These are phyloP conservation scores for Trichoderma sp. DNA, from an alignment of 2,329 filamentous ascomycete genomes.

Conservation along the genomic window DNA sequence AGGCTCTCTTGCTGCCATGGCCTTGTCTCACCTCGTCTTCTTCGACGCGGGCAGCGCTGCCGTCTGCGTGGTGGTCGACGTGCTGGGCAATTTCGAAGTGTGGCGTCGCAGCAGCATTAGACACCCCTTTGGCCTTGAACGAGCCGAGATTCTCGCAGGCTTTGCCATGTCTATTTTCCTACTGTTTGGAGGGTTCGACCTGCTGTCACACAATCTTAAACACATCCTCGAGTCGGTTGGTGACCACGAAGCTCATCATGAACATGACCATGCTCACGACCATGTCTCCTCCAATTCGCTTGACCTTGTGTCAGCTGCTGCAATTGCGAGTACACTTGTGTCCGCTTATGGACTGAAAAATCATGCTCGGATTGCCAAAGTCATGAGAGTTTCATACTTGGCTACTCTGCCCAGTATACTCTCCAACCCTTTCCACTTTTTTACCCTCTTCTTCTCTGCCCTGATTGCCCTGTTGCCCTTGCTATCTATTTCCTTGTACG, in stretches of 20 bases:
- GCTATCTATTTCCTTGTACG: slow-evolving; percentile 77
- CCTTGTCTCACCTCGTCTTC: slow-evolving; percentile 88
- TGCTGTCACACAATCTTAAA: slow-evolving; percentile 91
- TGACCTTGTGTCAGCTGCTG: slow-evolving; percentile 78
- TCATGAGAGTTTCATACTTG: slow-evolving; percentile 85
- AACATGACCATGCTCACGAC: slow-evolving; percentile 66
- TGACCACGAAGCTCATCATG: slow-evolving; percentile 71
- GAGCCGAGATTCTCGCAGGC: slow-evolving; percentile 90
- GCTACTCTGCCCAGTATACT: slow-evolving; percentile 82
- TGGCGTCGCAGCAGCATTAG: slow-evolving; percentile 92
- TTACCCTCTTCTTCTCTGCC: slow-evolving; percentile 84
- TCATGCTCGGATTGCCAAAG: slow-evolving; percentile 87
- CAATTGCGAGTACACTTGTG: slow-evolving; percentile 79
- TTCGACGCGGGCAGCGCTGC: slow-evolving; percentile 94
- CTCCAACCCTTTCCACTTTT: slow-evolving; percentile 91
- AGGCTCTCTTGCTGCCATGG: slow-evolving; percentile 87
- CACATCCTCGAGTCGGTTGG: slow-evolving; percentile 75
- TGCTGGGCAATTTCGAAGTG: slow-evolving; percentile 95
- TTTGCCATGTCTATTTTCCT: slow-evolving; percentile 96
- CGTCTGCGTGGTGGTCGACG: slow-evolving; percentile 89
- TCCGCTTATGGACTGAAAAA: slow-evolving; percentile 88
- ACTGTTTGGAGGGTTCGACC: slow-evolving; percentile 95
- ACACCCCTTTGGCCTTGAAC: slow-evolving; percentile 90
- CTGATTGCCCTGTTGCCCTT: slow-evolving; percentile 81
- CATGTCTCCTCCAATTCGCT: slow-evolving; percentile 74